Evolutionary conservation across 73 alveolate genomes (phyloP).

Genomic region (Tetrahymena malaccensis): DNA sequence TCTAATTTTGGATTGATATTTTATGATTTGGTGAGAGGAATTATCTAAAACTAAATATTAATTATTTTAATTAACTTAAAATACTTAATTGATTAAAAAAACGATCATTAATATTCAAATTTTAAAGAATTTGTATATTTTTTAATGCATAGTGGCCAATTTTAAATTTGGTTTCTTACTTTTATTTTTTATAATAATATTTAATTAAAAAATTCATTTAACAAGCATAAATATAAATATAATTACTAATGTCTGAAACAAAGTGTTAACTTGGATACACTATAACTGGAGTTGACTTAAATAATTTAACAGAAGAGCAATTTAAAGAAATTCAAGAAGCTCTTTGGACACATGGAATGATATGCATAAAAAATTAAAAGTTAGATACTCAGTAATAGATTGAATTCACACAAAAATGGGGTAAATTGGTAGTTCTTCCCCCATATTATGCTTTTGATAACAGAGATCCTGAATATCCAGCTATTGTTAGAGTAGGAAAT

Average conservation of each 20-base stretch:
- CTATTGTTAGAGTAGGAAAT: conserved; percentile 14
- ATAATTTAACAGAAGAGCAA: not conserved
- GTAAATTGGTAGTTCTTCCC: not conserved
- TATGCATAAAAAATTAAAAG: not conserved
- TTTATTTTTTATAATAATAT: too few species aligned
- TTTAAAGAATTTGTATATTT: too few species aligned
- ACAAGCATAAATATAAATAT: not conserved
- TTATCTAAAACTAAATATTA: too few species aligned
- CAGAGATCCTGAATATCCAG: not conserved
- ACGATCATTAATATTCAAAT: too few species aligned
- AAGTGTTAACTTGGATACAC: not conserved
- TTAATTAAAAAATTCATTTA: not conserved
- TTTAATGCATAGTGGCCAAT: too few species aligned
- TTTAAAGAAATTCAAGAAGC: not conserved
- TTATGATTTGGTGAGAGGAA: too few species aligned
- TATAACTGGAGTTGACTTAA: not conserved
- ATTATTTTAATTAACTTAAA: too few species aligned
- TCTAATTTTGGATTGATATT: too few species aligned
- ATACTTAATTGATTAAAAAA: too few species aligned
- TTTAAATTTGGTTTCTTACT: too few species aligned
- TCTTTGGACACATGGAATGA: not conserved
- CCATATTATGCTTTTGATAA: not conserved
- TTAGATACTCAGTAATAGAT: not conserved
- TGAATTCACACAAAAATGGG: not conserved
- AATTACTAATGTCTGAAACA: not conserved